Conservation (phyloP, 306 rosid species). For the Vigna trinervia region DNA sequence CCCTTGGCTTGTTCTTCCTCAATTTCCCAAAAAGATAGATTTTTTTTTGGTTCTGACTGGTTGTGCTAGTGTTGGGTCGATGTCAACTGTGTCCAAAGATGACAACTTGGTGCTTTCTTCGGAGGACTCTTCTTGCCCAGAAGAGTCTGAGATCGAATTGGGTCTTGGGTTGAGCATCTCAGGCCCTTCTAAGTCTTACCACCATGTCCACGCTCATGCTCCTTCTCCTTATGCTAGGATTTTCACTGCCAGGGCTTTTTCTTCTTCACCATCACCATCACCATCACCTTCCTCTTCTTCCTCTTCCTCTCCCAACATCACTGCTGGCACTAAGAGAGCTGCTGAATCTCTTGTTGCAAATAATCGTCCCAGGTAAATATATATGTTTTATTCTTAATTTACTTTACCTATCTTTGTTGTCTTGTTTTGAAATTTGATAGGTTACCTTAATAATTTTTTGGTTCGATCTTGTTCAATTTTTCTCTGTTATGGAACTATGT, state of each 20-base stretch:
- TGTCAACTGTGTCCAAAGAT: conserved; percentile 71
- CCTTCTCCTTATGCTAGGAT: conserved; percentile 55
- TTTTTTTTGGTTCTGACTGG: neutral
- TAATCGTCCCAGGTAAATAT: conserved; percentile 63
- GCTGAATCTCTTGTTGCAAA: conserved; percentile 72
- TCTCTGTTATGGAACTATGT: conserved; percentile 2
- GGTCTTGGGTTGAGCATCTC: conserved; percentile 78
- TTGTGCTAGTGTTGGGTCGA: conserved; percentile 44
- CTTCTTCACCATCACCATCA: conserved; percentile 48
- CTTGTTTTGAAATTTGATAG: neutral
- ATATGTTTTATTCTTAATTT: neutral
- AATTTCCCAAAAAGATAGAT: neutral
- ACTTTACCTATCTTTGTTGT: neutral
- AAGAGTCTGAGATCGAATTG: conserved; percentile 83
- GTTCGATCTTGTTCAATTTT: conserved; percentile 10
- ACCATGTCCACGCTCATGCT: conserved; percentile 34
- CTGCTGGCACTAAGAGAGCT: conserved; percentile 73
- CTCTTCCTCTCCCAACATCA: conserved; percentile 54
- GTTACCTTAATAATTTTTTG: neutral
- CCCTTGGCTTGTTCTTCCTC: conserved; percentile 1
- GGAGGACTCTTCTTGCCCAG: conserved; percentile 83
- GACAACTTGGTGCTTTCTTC: conserved; percentile 80
- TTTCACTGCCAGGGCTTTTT: conserved; percentile 77
- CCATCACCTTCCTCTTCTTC: conserved; percentile 50
- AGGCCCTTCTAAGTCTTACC: conserved; percentile 49